Percentiles rank a stretch among this genome's conserved stretches.
phyloP scores from a whole-genome alignment of 2,329 filamentous ascomycete species.

The Didymella glomerata region DNA sequence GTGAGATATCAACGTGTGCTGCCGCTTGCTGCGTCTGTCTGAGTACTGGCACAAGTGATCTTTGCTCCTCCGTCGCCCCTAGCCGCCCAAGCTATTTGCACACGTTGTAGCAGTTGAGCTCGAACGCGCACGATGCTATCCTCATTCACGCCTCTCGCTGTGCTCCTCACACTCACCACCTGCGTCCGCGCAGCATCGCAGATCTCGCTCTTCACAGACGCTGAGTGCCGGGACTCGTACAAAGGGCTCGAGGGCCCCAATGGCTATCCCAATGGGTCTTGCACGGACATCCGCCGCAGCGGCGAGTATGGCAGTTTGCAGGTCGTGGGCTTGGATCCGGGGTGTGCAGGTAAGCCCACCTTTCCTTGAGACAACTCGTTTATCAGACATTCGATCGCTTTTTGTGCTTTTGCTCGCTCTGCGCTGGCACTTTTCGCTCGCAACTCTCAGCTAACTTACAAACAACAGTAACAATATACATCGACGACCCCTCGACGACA shows the following conservation, averaged over 20 bases:
- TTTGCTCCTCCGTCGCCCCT: too few species aligned
- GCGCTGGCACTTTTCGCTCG: too few species aligned
- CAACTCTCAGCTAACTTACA: neutral
- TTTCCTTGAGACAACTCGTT: too few species aligned
- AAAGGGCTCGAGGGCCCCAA: conserved; percentile 14
- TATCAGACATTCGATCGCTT: too few species aligned
- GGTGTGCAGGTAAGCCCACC: conserved; percentile 5
- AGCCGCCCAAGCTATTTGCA: too few species aligned
- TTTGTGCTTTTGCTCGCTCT: too few species aligned
- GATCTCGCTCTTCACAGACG: conserved; percentile 14
- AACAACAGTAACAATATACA: conserved; percentile 20
- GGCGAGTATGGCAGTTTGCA: conserved; percentile 16
- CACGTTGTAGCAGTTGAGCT: too few species aligned
- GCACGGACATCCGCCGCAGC: conserved; percentile 15
- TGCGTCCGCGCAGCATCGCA: neutral
- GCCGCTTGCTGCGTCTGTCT: too few species aligned
- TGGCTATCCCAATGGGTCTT: conserved; percentile 14
- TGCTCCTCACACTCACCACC: neutral
- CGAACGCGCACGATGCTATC: neutral
- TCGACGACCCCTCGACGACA: conserved; percentile 3
- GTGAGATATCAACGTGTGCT: neutral
- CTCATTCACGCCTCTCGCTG: neutral
- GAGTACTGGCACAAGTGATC: too few species aligned
- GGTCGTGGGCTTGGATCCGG: conserved; percentile 13
- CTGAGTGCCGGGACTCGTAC: conserved; percentile 6